Base-by-base conservation (phyloP, 768 basidiomycete species). In the Sutorius australiensis region DNA sequence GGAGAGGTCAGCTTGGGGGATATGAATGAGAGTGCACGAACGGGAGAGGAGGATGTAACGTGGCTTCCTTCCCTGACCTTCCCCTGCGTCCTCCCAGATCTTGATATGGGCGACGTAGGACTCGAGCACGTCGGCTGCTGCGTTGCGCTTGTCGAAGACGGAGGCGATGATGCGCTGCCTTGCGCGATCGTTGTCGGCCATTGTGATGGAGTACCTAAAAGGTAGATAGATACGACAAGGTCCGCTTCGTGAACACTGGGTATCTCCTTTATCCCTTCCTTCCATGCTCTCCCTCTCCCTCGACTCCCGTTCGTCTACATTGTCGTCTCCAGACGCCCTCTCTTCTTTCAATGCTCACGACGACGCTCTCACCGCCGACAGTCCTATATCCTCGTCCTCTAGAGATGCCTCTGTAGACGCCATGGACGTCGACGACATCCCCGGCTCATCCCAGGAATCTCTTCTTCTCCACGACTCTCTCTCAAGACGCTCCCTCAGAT, bases 11-110 rank as follows among this genome's bases (percentile, higher is more conserved):
- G 55, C 7, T 19, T 16, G 51, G 10, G 7, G 0, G 7, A n/a
- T n/a, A 12, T 6, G 36, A 1, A 24, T 30, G 9, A 7, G 37
- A 21, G 13, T 4, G 48, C n/a, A 84, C 90, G 73, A 77, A 95
- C 95, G 82, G 60, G 94, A 89, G 30, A 98, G 73, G 54, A 98
- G 77, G 54, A 98, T 88, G 70, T 92, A 98, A 59, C 95, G 80
- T 37, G 92, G 86, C 70, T 98, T 98, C 66, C 74, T 78, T 19
- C 81, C 85, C 12, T 81, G 83, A 10, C 81, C 81, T 52, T 88
- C 89, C 8, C 79, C 79, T 41, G 81, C 79, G 61, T 95, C 92
- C 73, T 98, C 95, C 85, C 86, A 92, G 28, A 98, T 92, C 77
- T 95, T 97, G 68, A 95, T 61, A 72, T 95, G 94, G 36, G 85